Percentiles rank a stretch among this genome's conserved stretches.
These are phyloP conservation scores for Coniochaeta sp. DNA, from an alignment of 2,329 filamentous ascomycete genomes.

Conservation along the genomic window DNA sequence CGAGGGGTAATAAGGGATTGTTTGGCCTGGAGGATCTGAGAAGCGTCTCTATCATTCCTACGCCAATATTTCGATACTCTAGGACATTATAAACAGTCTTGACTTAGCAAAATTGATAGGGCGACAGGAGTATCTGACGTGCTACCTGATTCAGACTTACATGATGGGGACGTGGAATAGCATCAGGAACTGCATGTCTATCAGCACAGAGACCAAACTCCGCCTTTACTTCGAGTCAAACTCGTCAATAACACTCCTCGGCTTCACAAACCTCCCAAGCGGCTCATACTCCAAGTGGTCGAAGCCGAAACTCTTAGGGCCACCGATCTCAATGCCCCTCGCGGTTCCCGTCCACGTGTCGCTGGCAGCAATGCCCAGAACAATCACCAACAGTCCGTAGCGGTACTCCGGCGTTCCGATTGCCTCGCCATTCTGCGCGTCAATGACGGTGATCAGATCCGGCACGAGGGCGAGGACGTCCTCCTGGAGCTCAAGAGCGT, in stretches of 20 bases:
- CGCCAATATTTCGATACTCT: too few species aligned
- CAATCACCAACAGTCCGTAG: slow-evolving; percentile 43
- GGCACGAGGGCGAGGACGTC: slow-evolving; percentile 46
- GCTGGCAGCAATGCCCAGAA: slow-evolving; percentile 37
- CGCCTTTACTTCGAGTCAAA: slow-evolving; percentile 19
- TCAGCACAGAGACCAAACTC: too few species aligned
- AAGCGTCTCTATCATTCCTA: too few species aligned
- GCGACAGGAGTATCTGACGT: too few species aligned
- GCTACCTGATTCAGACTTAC: too few species aligned
- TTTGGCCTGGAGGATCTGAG: too few species aligned
- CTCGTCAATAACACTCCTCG: slow-evolving; percentile 47
- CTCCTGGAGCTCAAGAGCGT: slow-evolving; percentile 29
- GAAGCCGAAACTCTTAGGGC: slow-evolving; percentile 41
- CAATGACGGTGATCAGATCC: slow-evolving; percentile 48
- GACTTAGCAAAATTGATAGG: too few species aligned
- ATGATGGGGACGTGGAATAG: too few species aligned
- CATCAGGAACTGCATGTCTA: too few species aligned
- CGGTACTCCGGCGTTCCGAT: slow-evolving; percentile 51
- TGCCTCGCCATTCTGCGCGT: slow-evolving; percentile 48
- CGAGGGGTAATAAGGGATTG: too few species aligned
- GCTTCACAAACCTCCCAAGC: slow-evolving; percentile 40
- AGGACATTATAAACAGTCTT: too few species aligned
- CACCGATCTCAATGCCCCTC: slow-evolving; percentile 41
- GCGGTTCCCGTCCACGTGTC: slow-evolving; percentile 36
- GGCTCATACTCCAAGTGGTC: slow-evolving; percentile 39